A percentile compares a stretch with the other conserved stretches of the same genome.
Conservation (phyloP, 2,329 filamentous ascomycete genomes). For the Tympanopsis confertula region DNA sequence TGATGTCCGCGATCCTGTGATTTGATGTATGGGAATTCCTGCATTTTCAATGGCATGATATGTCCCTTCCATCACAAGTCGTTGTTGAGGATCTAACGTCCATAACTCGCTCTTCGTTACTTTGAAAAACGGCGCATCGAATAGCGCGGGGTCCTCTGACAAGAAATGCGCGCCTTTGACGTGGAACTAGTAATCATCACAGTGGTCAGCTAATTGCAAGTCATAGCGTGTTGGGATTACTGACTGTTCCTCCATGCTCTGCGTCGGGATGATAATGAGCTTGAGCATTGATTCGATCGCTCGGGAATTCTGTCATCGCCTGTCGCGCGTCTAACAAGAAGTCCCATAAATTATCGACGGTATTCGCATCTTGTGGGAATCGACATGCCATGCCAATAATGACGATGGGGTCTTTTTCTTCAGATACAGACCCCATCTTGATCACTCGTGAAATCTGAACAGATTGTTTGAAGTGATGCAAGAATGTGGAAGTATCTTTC, state of each 20-base stretch:
- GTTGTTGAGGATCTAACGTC: neutral
- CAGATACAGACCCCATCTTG: too few species aligned
- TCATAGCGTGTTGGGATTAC: too few species aligned
- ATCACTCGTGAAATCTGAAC: too few species aligned
- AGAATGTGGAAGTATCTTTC: too few species aligned
- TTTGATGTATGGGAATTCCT: neutral
- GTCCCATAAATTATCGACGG: slow-evolving; percentile 17
- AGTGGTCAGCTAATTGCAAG: too few species aligned
- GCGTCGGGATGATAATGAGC: neutral
- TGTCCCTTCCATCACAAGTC: neutral
- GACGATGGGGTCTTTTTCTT: too few species aligned
- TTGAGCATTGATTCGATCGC: slow-evolving; percentile 5
- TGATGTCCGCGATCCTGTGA: neutral
- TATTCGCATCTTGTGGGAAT: neutral
- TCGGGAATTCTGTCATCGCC: neutral
- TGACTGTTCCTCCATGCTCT: slow-evolving; percentile 5
- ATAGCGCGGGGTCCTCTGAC: neutral
- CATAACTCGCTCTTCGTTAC: neutral
- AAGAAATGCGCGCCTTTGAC: neutral
- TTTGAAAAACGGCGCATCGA: slow-evolving; percentile 1
- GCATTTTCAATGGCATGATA: neutral
- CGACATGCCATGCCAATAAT: neutral
- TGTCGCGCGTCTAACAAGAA: slow-evolving; percentile 15
- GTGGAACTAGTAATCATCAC: too few species aligned
- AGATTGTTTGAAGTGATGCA: too few species aligned